A percentile compares a stretch with the other conserved stretches of the same genome.
Evolutionary conservation across 2,329 filamentous ascomycete genomes (phyloP).

Genomic region (Diaporthe ilicicola): DNA sequence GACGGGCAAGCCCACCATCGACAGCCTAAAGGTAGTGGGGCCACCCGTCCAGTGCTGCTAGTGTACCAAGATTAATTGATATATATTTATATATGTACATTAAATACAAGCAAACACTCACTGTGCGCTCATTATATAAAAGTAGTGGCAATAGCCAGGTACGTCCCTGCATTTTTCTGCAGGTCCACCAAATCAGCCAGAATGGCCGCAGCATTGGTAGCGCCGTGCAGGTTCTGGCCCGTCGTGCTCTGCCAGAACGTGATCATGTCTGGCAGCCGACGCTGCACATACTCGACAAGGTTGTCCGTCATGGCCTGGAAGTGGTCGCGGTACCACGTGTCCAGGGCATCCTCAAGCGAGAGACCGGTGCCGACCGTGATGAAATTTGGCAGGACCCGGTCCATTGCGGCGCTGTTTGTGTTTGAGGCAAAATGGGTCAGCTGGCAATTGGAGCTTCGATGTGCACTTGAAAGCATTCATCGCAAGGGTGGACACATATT

Average conservation of each 20-base stretch:
- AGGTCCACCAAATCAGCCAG: background rate
- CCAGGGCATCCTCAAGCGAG: background rate
- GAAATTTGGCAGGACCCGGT: background rate
- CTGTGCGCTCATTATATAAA: background rate
- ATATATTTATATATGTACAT: background rate
- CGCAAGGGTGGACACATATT: background rate
- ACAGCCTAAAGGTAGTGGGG: constrained; percentile 35
- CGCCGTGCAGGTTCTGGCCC: background rate
- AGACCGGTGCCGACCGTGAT: background rate
- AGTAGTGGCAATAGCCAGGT: background rate
- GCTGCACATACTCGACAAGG: background rate
- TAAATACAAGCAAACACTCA: background rate
- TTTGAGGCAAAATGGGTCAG: background rate
- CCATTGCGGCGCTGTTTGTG: background rate
- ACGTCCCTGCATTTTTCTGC: background rate
- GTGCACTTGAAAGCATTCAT: background rate
- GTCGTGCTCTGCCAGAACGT: background rate
- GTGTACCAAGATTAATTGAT: too few species aligned
- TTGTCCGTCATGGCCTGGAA: background rate
- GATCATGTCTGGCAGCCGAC: background rate
- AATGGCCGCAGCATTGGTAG: background rate
- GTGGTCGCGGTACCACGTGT: background rate
- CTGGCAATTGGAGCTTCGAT: background rate
- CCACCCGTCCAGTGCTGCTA: too few species aligned
- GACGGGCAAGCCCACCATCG: constrained; percentile 23